phyloP scores from a whole-genome alignment of 192 early-diverging fungal genomes.

The Pilobolus umbonatus region DNA sequence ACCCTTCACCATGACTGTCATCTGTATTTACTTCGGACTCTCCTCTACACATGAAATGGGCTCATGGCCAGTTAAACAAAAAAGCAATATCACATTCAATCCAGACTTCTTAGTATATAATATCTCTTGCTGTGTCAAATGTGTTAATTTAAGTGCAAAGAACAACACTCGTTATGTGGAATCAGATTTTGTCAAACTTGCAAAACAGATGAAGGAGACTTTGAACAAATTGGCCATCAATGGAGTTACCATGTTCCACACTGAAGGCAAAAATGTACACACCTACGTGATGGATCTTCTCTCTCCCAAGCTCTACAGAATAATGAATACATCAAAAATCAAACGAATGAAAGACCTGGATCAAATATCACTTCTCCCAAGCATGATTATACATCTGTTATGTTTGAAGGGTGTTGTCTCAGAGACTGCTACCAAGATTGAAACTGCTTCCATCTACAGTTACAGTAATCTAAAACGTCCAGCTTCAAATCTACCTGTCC shows the following conservation, averaged over 20 bases:
- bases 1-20: conserved; percentile 3
- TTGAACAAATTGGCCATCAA: conserved; percentile 1
- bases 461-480: not conserved
- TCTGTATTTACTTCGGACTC: conserved; percentile 6
- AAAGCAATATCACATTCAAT: not conserved
- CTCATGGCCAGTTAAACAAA: conserved; percentile 2
- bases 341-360: conserved; percentile 2
- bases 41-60: conserved; percentile 9
- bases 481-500: not conserved
- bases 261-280: conserved; percentile 3
- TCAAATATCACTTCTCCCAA: conserved; percentile 3
- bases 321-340: not conserved
- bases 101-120: conserved; percentile 12
- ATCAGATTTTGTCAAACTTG: conserved; percentile 5
- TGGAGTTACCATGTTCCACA: not conserved
- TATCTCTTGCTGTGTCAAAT: not conserved
- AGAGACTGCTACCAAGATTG: conserved; percentile 2
- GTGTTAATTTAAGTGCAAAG: not conserved
- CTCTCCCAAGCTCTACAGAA: conserved; percentile 7
- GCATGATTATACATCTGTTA: not conserved
- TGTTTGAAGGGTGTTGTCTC: not conserved
- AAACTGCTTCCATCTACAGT: not conserved
- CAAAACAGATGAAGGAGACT: not conserved
- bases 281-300: conserved; percentile 8
- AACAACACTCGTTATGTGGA: not conserved